Evolutionary conservation across 345 rosid genomes (phyloP), one percentile per base, ranked within the genome.

Genomic region (Gossypium raimondii): DNA sequence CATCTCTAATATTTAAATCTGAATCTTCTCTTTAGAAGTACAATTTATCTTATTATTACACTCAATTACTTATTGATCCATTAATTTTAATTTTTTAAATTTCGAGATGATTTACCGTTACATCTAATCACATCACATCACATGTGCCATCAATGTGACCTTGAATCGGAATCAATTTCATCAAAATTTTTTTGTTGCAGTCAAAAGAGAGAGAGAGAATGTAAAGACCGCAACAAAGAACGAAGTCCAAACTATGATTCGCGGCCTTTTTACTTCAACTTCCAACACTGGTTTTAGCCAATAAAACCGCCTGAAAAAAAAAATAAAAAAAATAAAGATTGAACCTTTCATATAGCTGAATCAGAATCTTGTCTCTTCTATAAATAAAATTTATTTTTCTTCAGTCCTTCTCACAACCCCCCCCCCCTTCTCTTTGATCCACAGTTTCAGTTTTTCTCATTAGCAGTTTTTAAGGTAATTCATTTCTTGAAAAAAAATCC

Each of bases 381-480:
- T 70, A 70, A 70, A 70, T 52, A 29, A 4, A 12, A 11, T 43
- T 3, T 22, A 7, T 17, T 2, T 41, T 51, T 16, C 34, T 27
- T 69, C 73, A 16, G 14, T 29, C 1, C 2, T 17, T 69, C 44
- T 50, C 12, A 4, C 52, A 51, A 20, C 8, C 24, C 29, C 10
- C 24, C 29, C 10, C 13, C 24, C 61, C 4, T 9, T 10, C 11
- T 25, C 16, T 59, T 11, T 59, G 17, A 59, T 59, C 29, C 34
- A 59, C 12, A 12, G 14, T 25, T n/a, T 61, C 47, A 57, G 24
- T 11, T 44, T 25, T 24, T 73, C n/a, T 25, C 58, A 14, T 58
- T 16, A 25, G 43, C 75, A 73, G 75, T 44, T 59, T 60, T 47
- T 67, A 67, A 73, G 76, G 56, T 60, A 45, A 55, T 14, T 45